Base-by-base conservation (phyloP, 306 rosid genomes). In the Cyamopsis tetragonoloba region DNA sequence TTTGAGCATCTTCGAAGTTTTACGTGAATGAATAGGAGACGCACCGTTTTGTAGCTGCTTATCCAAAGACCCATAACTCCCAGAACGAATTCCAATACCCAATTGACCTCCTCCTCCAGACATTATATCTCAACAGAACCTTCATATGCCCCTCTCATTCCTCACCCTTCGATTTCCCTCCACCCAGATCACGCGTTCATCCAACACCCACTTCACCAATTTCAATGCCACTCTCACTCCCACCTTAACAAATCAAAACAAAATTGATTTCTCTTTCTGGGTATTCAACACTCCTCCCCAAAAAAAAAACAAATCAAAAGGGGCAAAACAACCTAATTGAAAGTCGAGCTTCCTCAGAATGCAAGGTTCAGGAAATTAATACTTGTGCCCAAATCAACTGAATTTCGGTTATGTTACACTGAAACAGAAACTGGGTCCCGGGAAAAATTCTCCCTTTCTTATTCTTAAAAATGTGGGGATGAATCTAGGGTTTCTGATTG, bases 41-140 rank as follows among this genome's bases (percentile, higher is more conserved):
- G 78, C 54, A 47, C 81, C 83, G 63, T 67, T 91, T 66, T 66
- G 82, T 48, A 70, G 18, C 80, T 91, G 93, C 58, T 87, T 87
- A 66, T 86, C 95, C 82, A 85, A 77, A 68, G 95, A 82, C 51
- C 92, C 95, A 70, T 85, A 92, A 85, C 98, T 92, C 43, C 75
- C 82, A 7, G 97, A 83, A 54, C 96, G 96, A 82, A 87, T 80
- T 31, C 92, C 91, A 77, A 88, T 73, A 48, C 95, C 86, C 84
- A 83, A 68, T 70, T 83, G 79, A 74, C 89, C 90, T 72, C 83
- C 84, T 62, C 63, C 79, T 48, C 71, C 72, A 73, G 59, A 14
- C 98, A 87, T 92, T 84, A 74, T 82, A 74, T 59, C 79, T 60
- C 75, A 78, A 70, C 74, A 75, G 58, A 72, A 67, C 51, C 48